These are phyloP conservation scores for Lasiodiplodia citricola DNA, from an alignment of 2,329 filamentous ascomycete genomes.

Conservation along the genomic window DNA sequence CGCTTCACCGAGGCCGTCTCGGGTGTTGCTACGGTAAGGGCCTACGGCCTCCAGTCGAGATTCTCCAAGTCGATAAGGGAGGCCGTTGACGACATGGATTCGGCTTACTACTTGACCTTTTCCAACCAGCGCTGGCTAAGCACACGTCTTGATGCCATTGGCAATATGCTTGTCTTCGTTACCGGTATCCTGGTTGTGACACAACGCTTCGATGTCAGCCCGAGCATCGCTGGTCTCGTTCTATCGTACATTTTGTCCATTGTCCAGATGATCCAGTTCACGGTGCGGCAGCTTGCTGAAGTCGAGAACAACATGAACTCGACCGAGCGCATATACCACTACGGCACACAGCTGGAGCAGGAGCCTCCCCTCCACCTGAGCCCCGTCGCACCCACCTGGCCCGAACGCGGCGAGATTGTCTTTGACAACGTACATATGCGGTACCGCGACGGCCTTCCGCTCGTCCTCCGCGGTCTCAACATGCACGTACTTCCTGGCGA, in stretches of 20 bases:
- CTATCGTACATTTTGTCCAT: slow-evolving; percentile 92
- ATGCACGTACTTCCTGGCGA: slow-evolving; percentile 79
- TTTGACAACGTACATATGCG: slow-evolving; percentile 59
- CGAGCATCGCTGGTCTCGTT: slow-evolving; percentile 85
- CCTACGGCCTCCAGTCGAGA: slow-evolving; percentile 79
- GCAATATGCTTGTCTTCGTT: slow-evolving; percentile 82
- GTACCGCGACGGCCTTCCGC: slow-evolving; percentile 55
- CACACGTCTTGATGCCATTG: slow-evolving; percentile 81
- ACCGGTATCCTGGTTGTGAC: slow-evolving; percentile 91
- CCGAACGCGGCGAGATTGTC: slow-evolving; percentile 74
- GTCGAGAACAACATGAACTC: slow-evolving; percentile 99
- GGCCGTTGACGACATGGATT: slow-evolving; percentile 88
- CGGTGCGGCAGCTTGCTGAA: slow-evolving; percentile 89
- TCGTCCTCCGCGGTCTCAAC: slow-evolving; percentile 55
- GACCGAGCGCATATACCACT: slow-evolving; percentile 89
- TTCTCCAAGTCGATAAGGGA: slow-evolving; percentile 74
- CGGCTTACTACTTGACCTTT: slow-evolving; percentile 93
- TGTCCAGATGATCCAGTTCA: slow-evolving; percentile 95
- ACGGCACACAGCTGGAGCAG: slow-evolving; percentile 83
- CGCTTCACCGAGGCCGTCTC: slow-evolving; percentile 89
- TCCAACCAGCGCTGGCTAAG: slow-evolving; percentile 95
- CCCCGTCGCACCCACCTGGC: slow-evolving; percentile 78
- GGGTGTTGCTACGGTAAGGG: slow-evolving; percentile 83
- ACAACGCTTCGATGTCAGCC: slow-evolving; percentile 81
- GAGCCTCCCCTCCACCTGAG: slow-evolving; percentile 81